Percentiles rank a stretch among this genome's conserved stretches.
phyloP scores from a whole-genome alignment of 2,329 filamentous ascomycete species.

The Colletotrichum acutatum region DNA sequence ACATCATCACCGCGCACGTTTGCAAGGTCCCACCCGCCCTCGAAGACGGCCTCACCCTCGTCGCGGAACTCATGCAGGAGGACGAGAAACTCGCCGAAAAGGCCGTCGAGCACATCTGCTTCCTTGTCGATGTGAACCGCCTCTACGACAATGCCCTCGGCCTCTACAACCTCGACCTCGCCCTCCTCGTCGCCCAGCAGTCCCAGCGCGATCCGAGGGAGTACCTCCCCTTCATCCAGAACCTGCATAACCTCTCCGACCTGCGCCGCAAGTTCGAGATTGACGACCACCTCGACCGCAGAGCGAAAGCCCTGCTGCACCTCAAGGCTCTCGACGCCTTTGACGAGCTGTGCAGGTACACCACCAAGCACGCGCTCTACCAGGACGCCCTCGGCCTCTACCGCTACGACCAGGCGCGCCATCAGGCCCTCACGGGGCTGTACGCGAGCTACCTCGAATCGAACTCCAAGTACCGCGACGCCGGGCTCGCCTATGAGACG shows the following conservation, averaged over 20 bases:
- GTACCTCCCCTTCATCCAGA: constrained; percentile 94
- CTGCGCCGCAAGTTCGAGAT: constrained; percentile 83
- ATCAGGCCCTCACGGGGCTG: constrained; percentile 76
- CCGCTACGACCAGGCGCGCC: constrained; percentile 79
- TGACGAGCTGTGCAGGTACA: constrained; percentile 82
- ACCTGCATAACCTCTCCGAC: constrained; percentile 78
- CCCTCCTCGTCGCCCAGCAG: constrained; percentile 91
- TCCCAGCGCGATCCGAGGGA: constrained; percentile 95
- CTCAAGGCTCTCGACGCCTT: constrained; percentile 80
- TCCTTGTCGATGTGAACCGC: constrained; percentile 91
- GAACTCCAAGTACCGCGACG: constrained; percentile 83
- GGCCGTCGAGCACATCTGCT: constrained; percentile 96
- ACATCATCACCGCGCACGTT: constrained; percentile 93
- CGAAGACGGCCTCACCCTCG: constrained; percentile 83
- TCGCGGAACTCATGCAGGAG: constrained; percentile 78
- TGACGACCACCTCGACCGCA: constrained; percentile 85
- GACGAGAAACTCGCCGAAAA: constrained; percentile 81
- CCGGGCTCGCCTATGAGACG: constrained; percentile 91
- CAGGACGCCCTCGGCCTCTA: constrained; percentile 81
- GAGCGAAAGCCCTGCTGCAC: constrained; percentile 80
- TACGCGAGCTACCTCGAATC: constrained; percentile 84
- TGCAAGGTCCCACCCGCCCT: constrained; percentile 93
- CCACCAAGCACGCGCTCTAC: constrained; percentile 83
- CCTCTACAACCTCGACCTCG: constrained; percentile 90
- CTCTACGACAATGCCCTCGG: constrained; percentile 92